phyloP scores from a whole-genome alignment of 2,329 filamentous ascomycete species.

The Fusarium armeniacum region DNA sequence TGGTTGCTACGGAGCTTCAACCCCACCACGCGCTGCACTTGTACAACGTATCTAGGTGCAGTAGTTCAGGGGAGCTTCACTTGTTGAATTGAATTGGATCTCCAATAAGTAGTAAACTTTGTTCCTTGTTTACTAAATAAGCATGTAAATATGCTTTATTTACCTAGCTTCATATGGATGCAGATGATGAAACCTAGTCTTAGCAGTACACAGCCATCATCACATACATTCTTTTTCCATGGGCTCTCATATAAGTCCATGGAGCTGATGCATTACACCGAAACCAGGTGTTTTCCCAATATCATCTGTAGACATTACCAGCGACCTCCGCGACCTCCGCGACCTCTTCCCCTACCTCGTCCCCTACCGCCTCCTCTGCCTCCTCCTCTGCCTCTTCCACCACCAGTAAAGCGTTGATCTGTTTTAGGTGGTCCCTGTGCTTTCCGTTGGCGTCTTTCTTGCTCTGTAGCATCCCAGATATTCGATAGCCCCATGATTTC shows the following conservation, averaged over 20 bases:
- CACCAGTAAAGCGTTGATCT: constrained; percentile 54
- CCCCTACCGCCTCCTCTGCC: constrained; percentile 54
- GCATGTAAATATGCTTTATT: neutral
- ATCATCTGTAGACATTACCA: constrained; percentile 24
- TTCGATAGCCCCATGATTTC: constrained; percentile 82
- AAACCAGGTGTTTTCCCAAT: neutral
- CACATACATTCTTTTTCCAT: neutral
- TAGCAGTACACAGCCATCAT: neutral
- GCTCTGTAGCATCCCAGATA: constrained; percentile 77
- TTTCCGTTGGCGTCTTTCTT: constrained; percentile 74
- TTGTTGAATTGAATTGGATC: neutral
- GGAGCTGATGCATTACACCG: neutral
- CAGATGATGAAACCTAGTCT: neutral
- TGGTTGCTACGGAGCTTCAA: constrained; percentile 51
- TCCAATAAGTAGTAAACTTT: constrained; percentile 4
- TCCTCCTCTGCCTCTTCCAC: constrained; percentile 54
- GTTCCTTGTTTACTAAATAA: neutral
- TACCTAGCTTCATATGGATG: neutral
- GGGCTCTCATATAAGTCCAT: neutral
- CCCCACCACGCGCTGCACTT: constrained; percentile 39
- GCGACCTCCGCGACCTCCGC: constrained; percentile 42
- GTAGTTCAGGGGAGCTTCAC: neutral
- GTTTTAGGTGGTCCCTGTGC: constrained; percentile 68
- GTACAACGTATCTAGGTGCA: too few relatives aligned
- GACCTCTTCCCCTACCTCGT: constrained; percentile 47